A percentile compares a stretch with the other conserved stretches of the same genome.
Evolutionary conservation across 352 stramenopile genomes (phyloP).

Genomic region (Phytophthora hybrid): DNA sequence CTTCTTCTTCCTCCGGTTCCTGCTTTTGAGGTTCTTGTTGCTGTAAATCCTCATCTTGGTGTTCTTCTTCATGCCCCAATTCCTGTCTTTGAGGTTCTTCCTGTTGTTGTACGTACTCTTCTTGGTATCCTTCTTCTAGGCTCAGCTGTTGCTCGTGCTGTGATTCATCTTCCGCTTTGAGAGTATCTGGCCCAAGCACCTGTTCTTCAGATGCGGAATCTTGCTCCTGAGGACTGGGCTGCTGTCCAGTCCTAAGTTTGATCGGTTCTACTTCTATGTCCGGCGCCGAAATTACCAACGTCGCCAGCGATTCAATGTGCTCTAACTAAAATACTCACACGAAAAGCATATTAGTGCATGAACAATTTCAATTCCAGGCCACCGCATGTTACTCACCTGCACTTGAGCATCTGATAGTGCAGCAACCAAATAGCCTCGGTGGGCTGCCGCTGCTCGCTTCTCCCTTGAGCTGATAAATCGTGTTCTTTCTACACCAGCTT

Average conservation of each 20-base stretch:
- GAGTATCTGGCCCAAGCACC: neutral
- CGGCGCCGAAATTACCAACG: conserved; percentile 39
- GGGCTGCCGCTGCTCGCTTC: conserved; percentile 56
- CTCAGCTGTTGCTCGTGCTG: neutral
- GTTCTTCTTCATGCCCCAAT: neutral
- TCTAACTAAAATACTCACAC: conserved; percentile 41
- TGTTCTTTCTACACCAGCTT: conserved; percentile 5
- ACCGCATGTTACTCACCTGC: conserved; percentile 44
- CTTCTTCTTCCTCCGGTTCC: neutral
- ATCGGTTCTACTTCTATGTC: conserved; percentile 8
- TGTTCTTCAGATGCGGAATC: neutral
- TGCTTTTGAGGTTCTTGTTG: neutral
- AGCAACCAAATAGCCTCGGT: conserved; percentile 70
- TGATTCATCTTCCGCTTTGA: neutral
- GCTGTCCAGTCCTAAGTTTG: no score
- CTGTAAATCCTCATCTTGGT: neutral
- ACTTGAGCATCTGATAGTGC: conserved; percentile 67
- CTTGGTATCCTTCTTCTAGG: neutral
- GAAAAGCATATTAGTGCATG: conserved; percentile 4
- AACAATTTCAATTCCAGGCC: neutral
- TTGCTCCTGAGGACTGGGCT: neutral
- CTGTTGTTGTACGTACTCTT: neutral
- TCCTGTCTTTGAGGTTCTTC: neutral
- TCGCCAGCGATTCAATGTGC: conserved; percentile 57
- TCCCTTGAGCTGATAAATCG: conserved; percentile 66